Base-by-base conservation (phyloP, 1,284 basidiomycete genomes). In the Sporisorium exsertum region DNA sequence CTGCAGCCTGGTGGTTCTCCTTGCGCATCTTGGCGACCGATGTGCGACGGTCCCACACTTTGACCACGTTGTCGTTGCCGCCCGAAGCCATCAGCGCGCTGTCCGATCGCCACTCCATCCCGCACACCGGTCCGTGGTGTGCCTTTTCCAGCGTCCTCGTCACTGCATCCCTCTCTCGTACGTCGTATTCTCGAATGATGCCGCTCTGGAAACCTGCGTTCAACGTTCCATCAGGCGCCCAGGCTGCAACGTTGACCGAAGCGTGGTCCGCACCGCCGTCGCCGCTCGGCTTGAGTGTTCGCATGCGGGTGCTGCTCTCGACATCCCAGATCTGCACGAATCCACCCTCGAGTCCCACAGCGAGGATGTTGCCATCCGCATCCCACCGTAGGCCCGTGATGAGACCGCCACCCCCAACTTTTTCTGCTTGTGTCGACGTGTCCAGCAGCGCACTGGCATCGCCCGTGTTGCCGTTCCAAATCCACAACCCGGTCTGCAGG, bases 241-340 rank as follows among this genome's bases (percentile, higher is more conserved):
- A 85, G 0, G 81, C 80, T 5, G 72, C 61, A 10, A 78, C 78
- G 49, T 79, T 81, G 37, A 81, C 70, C 26, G 76, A 68, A 10
- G 72, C 70, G 43, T 70, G 70, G 55, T 83, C 81, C 12, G 81
- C 82, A 55, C 82, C 81, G 20, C 83, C 82, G 29, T 81, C 75
- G 2, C 71, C 71, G n/a, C 46, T 73, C 6, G 83, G 83, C 53
- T 82, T 82, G 52, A 85, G 73, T 49, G 93, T 94, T 8, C 96
- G 89, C 69, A 98, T 88, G 79, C 93, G 93, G 81, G 90, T 90
- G 6, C 90, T 90, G 0, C 90, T 88, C 80, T 94, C 92, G 0
- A 93, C 90, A 82, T 98, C 96, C 93, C 95, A 98, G n/a, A 99
- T 90, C 87, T 97, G 94, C 33, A 98, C 92, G 20, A 92, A 91